Evolutionary conservation across 2,329 filamentous ascomycete genomes (phyloP), one percentile per base, ranked within the genome.

Genomic region (Penicillium sp.): DNA sequence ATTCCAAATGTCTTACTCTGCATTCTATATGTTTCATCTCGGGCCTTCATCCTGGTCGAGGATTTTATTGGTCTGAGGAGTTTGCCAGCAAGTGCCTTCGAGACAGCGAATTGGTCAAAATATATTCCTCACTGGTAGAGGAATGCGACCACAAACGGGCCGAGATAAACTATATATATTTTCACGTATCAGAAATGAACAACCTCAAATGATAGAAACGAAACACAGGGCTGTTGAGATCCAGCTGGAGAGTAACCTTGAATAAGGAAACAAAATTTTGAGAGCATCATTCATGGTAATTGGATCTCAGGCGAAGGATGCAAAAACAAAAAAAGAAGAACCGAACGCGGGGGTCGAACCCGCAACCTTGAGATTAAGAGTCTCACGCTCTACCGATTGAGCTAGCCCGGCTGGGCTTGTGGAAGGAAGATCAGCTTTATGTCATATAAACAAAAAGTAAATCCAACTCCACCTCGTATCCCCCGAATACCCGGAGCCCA

Each of bases 321-420:
- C 26, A 33, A 56, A 54, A 37, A 52, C 19, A 55, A 55, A 51
- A 57, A 59, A 56, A 54, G 59, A 65, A 66, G 58, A 75, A 71
- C 72, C 73, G 65, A 74, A 76, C 72, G 72, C 69, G 73, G 72
- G 73, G 73, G 68, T 76, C 69, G 73, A 75, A 75, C 73, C 71
- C 73, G 70, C 74, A 74, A 76, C 70, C 69, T 73, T 73, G 71
- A 71, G 74, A 72, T 74, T 78, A 80, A 79, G 76, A 80, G 76
- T 76, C 78, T 78, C 77, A 80, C 73, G 74, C 74, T 76, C 74
- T 79, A 76, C 71, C 78, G 76, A 80, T 80, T 80, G 78, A 80
- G 78, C 77, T 79, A 79, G 74, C 76, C 77, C 71, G 72, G 77
- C 77, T 60, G 57, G 53, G 54, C 59, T 63, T 56, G 59, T 65